Percentiles rank a stretch among this genome's conserved stretches.
Conservation (phyloP, 441 rosid species). For the Brassica hybrid region DNA sequence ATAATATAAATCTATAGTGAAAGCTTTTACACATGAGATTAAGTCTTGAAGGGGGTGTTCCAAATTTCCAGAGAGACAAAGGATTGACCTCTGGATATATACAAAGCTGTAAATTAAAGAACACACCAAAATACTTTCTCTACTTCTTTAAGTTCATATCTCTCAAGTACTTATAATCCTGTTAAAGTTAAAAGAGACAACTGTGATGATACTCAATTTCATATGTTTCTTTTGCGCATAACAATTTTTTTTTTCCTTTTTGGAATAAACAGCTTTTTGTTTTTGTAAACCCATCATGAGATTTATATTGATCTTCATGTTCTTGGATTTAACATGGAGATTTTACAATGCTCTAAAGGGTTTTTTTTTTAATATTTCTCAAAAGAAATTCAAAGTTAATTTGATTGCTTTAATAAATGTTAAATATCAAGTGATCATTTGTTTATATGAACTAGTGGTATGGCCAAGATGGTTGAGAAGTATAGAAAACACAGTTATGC, state of each 20-base stretch:
- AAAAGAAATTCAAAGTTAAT: neutral
- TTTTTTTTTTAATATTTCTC: neutral
- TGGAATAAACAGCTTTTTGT: neutral
- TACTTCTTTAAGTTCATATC: conserved; percentile 38
- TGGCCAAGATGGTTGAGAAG: conserved; percentile 66
- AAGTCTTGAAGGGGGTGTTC: conserved; percentile 31
- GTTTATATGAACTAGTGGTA: conserved; percentile 48
- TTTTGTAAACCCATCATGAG: conserved; percentile 2
- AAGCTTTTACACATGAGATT: conserved; percentile 39
- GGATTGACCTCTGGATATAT: conserved; percentile 40
- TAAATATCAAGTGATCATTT: conserved; percentile 5
- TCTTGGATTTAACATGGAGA: neutral
- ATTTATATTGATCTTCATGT: conserved; percentile 20
- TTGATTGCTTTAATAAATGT: conserved; percentile 6
- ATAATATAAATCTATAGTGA: neutral
- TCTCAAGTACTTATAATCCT: conserved; percentile 26
- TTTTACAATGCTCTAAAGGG: neutral
- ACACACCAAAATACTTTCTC: conserved; percentile 18
- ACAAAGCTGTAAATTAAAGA: conserved; percentile 35
- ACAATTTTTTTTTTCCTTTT: neutral
- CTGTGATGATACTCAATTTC: conserved; percentile 34
- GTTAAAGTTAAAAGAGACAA: conserved; percentile 41
- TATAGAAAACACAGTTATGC: conserved; percentile 65
- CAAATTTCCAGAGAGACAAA: conserved; percentile 33
- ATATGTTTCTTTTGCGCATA: conserved; percentile 13